These are phyloP conservation scores for Colletotrichum euphorbiae DNA, from an alignment of 2,329 filamentous ascomycete species.

Conservation along the genomic window DNA sequence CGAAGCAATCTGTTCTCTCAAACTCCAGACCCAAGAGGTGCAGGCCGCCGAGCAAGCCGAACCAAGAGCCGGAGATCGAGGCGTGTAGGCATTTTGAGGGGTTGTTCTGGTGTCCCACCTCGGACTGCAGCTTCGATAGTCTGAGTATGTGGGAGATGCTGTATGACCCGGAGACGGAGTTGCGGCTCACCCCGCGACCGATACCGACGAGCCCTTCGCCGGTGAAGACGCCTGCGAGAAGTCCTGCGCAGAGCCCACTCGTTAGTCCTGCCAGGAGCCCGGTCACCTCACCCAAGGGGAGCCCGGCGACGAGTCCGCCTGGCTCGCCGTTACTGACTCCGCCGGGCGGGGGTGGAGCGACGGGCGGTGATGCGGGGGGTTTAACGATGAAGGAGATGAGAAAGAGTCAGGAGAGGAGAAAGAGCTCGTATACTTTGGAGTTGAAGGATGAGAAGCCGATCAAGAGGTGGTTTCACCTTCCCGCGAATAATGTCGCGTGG, in stretches of 20 bases:
- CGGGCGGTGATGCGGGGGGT: not conserved
- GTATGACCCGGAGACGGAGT: slow-evolving; percentile 40
- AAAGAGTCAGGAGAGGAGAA: slow-evolving; percentile 21
- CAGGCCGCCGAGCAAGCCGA: slow-evolving; percentile 30
- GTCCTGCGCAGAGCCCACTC: slow-evolving; percentile 1
- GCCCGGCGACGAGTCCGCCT: slow-evolving; percentile 23
- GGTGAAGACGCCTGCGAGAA: not conserved
- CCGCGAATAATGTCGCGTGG: slow-evolving; percentile 41
- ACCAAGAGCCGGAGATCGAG: slow-evolving; percentile 37
- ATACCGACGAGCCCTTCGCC: not conserved
- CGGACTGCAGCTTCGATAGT: slow-evolving; percentile 39
- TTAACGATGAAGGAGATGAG: slow-evolving; percentile 25
- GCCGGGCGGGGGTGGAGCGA: not conserved
- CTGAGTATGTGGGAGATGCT: slow-evolving; percentile 39
- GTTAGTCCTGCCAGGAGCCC: slow-evolving; percentile 1
- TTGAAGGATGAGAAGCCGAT: slow-evolving; percentile 24
- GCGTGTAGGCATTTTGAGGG: slow-evolving; percentile 38
- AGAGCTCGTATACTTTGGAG: slow-evolving; percentile 22
- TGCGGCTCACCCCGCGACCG: slow-evolving; percentile 27
- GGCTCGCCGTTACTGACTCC: slow-evolving; percentile 21
- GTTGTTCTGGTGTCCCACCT: slow-evolving; percentile 38
- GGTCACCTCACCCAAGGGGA: not conserved
- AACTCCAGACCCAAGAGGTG: slow-evolving; percentile 29
- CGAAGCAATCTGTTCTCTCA: slow-evolving; percentile 20
- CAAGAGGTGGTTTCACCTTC: slow-evolving; percentile 40